Evolutionary conservation across 2,329 filamentous ascomycete species (phyloP), one percentile per base, ranked within the genome.

Genomic region (Apiospora hydei): DNA sequence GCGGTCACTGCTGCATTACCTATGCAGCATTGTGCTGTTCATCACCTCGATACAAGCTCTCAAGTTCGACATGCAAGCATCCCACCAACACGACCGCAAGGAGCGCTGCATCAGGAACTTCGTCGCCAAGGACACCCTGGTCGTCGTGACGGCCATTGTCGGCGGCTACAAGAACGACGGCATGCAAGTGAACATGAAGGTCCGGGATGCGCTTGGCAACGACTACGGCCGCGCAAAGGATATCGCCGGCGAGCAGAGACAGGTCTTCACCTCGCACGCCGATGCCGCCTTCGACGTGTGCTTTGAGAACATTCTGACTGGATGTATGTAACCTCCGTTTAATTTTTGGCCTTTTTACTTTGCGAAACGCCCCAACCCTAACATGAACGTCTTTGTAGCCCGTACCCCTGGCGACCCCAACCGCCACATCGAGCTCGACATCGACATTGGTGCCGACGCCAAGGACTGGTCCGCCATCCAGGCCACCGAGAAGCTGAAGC

Each of bases 401-500:
- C 26, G 30, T 41, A 1, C 43, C 44, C 69, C 70, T 72, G 83
- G 82, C 77, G 83, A 85, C 82, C 87, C 90, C 69, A 85, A 82
- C 80, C 93, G 95, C 76, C 89, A 93, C 82, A 84, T 98, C 76
- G 95, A 98, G 85, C 93, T 98, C 78, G 95, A 98, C 84, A 93
- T 98, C 81, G 95, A 98, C 83, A 97, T 98, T 79, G 95, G 95
- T 79, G 95, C 95, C 83, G 95, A 98, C 83, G 96, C 96, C 76
- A 97, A 97, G 84, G 96, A 99, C 86, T 99, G 96, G 96, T 95
- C 92, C 76, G 94, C 94, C 77, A 97, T 98, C 82, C 95, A 98
- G 85, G 94, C 94, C 72, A 93, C 92, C 75, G 96, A 99, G 90
- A 98, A 98, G 88, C 91, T 99, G 78, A 97, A 98, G 89, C 96